Evolutionary conservation across 129 eudicot genomes (phyloP), one percentile per base, ranked within the genome.

Genomic region (Arctium lappa): DNA sequence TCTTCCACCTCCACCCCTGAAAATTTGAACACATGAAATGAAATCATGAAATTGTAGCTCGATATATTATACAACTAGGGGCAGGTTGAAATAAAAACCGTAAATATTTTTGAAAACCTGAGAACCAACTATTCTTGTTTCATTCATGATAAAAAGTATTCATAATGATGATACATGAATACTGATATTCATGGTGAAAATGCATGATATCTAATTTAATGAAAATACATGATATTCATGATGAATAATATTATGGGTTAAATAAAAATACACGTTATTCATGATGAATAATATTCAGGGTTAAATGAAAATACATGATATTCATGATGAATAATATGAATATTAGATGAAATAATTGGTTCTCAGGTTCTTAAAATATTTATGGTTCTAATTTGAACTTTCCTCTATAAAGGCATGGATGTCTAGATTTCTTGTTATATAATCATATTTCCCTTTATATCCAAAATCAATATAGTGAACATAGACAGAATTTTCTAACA

Each of bases 1-100:
- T 46, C 87, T 74, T 39, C 97, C 99, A 77, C 99, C 99, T 83
- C 99, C 99, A 83, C 99, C 99, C 87, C 97, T 95, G 89, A 38
- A 34, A 76, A 72, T 33, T 66, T 13, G 37, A 33, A 80, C 27
- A 46, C 84, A 75, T 6, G 60, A 22, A 76, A 65, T 40, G 78
- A 40, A 74, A 50, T 53, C 32, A 53, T 72, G 46, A 34, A 77
- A 53, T 30, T 27, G 40, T 40, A 74, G 34, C 39, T 40, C 7
- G 22, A 46, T 30, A 75, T 15, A 75, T 60, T 18, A 60, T 60
- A 16, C 29, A 46, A 10, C 56, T 1, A 60, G 7, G 65, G 65
- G 18, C n/a, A 2, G 65, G 65, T 53, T 13, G 22, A 53, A 46
- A 46, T 46, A 1, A 46, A 8, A 44, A 44, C 12, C 39, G 40